These are phyloP conservation scores for Hortaea werneckii DNA, from an alignment of 2,329 filamentous ascomycete species.

Conservation along the genomic window DNA sequence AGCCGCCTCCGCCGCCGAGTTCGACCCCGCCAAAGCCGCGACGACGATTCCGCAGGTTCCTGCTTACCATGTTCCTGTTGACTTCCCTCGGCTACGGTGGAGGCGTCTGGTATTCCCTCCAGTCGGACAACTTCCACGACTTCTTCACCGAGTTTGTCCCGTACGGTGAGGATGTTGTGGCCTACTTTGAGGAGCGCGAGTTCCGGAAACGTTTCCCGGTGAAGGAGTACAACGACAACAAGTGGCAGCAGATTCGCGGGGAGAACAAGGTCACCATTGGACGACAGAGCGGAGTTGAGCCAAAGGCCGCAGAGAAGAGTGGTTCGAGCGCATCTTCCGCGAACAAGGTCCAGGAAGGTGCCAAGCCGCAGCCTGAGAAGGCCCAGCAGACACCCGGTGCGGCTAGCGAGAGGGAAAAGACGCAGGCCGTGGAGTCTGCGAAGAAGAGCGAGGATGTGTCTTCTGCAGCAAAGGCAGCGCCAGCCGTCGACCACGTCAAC, in stretches of 20 bases:
- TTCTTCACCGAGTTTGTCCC: conserved; percentile 97
- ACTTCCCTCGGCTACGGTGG: conserved; percentile 72
- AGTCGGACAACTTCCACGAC: conserved; percentile 97
- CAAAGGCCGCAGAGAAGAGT: conserved; percentile 58
- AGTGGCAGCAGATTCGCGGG: conserved; percentile 39
- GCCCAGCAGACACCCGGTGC: conserved; percentile 9
- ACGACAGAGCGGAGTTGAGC: conserved; percentile 74
- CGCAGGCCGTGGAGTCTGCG: conserved; percentile 21
- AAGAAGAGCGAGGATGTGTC: conserved; percentile 19
- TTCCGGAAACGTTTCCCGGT: conserved; percentile 76
- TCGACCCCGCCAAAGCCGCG: conserved; percentile 51
- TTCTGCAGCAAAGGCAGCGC: conserved; percentile 1
- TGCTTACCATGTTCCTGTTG: conserved; percentile 67
- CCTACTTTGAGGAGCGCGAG: conserved; percentile 91
- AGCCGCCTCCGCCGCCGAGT: conserved; percentile 26
- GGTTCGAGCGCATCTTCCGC: conserved; percentile 45
- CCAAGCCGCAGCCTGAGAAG: conserved; percentile 36
- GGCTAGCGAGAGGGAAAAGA: conserved; percentile 11
- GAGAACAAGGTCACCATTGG: conserved; percentile 72
- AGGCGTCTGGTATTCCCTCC: conserved; percentile 82
- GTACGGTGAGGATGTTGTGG: conserved; percentile 85
- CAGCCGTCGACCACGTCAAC: conserved; percentile 65
- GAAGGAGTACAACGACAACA: conserved; percentile 31
- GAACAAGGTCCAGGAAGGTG: conserved; percentile 44
- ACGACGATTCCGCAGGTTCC: conserved; percentile 65